Evolutionary conservation across 352 stramenopile genomes (phyloP).

Genomic region (Plasmopara viticola): DNA sequence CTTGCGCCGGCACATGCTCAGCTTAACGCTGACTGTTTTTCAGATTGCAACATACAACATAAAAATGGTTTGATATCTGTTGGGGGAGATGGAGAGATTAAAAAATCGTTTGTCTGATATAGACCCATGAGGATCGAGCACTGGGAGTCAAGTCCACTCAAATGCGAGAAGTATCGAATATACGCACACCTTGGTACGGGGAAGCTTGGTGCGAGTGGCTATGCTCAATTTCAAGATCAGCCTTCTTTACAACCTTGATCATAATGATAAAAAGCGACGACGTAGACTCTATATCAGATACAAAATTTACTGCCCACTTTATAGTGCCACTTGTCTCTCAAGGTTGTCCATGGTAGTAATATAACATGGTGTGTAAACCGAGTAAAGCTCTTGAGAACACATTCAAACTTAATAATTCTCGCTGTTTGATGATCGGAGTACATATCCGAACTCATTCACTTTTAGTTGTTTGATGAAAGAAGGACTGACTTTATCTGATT

Average conservation of each 20-base stretch:
- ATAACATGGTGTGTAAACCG: too few relatives aligned
- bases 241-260: too few relatives aligned
- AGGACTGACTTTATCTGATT: not conserved
- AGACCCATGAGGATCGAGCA: too few relatives aligned
- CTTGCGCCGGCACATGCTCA: conserved; percentile 1
- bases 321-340: too few relatives aligned
- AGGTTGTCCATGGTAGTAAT: too few relatives aligned
- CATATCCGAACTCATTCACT: too few relatives aligned
- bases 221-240: too few relatives aligned
- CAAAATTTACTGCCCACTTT: not conserved
- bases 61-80: conserved; percentile 5
- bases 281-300: not conserved
- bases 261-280: not conserved
- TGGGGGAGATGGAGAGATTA: conserved; percentile 1
- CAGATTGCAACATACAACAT: conserved; percentile 2
- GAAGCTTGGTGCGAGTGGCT: too few relatives aligned
- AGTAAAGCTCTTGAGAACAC: conserved; percentile 1
- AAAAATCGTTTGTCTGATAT: not conserved
- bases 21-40: conserved; percentile 8
- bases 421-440: too few relatives aligned
- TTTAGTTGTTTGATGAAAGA: conserved; percentile 11
- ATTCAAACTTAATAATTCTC: conserved; percentile 4
- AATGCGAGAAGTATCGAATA: too few relatives aligned
- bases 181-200: too few relatives aligned
- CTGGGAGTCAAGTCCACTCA: too few relatives aligned